Percentiles rank a stretch among this genome's conserved stretches.
Evolutionary conservation across 169 alveolate species (phyloP).

Genomic region (Plasmodium relictum): DNA sequence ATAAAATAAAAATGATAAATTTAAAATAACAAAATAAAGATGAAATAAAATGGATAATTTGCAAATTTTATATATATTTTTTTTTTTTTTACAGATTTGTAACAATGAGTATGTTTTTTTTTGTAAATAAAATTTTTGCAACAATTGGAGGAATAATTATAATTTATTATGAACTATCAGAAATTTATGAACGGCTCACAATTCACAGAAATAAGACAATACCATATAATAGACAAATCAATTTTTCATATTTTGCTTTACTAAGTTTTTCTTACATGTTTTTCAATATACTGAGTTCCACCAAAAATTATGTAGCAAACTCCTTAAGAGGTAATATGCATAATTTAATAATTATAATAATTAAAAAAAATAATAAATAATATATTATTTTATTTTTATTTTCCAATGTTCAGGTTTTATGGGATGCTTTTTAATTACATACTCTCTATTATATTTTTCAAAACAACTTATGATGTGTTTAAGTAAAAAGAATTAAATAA

Average conservation of each 20-base stretch:
- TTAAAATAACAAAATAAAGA: too few species aligned
- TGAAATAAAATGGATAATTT: too few species aligned
- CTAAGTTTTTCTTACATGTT: slow-evolving; percentile 40
- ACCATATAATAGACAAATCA: slow-evolving; percentile 19
- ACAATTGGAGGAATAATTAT: slow-evolving; percentile 48
- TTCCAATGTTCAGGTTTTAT: slow-evolving; percentile 25
- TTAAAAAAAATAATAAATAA: neutral
- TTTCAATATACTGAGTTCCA: slow-evolving; percentile 16
- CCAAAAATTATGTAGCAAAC: slow-evolving; percentile 38
- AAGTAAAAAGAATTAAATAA: slow-evolving; percentile 11
- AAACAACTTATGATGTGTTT: slow-evolving; percentile 18
- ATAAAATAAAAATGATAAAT: too few species aligned
- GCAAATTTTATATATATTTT: neutral
- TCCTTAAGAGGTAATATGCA: slow-evolving; percentile 33
- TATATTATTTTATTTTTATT: neutral
- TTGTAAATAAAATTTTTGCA: slow-evolving; percentile 42
- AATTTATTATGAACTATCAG: slow-evolving; percentile 18
- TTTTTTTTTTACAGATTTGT: slow-evolving; percentile 17
- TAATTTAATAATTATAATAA: neutral
- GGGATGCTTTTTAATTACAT: slow-evolving; percentile 43
- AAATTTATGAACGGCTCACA: slow-evolving; percentile 14
- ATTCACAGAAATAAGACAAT: neutral
- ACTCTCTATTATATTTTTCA: slow-evolving; percentile 11
- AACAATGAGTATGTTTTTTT: slow-evolving; percentile 33
- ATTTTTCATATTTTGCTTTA: slow-evolving; percentile 25